A percentile compares a stretch with the other conserved stretches of the same genome.
Conservation (phyloP, 2,329 filamentous ascomycete genomes). For the Xylariaceae sp. region DNA sequence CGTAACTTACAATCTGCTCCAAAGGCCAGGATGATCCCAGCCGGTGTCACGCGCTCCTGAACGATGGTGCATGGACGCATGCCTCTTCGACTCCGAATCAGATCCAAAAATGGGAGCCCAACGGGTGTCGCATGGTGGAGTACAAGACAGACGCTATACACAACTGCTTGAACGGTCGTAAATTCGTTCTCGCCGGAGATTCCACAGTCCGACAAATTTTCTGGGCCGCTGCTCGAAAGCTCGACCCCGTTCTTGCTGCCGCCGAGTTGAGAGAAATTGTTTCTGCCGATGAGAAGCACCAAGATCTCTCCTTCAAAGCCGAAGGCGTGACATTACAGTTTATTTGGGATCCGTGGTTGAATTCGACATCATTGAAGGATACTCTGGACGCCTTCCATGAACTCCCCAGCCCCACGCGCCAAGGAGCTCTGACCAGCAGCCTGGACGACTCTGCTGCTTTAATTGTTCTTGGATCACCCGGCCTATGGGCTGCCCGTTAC, state of each 20-base stretch:
- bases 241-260: conserved; percentile 40
- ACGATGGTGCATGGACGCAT: conserved; percentile 25
- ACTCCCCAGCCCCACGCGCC: conserved; percentile 12
- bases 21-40: conserved; percentile 24
- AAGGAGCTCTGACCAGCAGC: conserved; percentile 19
- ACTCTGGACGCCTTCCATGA: conserved; percentile 38
- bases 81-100: conserved; percentile 3
- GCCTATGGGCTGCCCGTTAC: conserved; percentile 52
- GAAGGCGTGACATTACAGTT: conserved; percentile 49
- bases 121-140: conserved; percentile 54
- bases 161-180: conserved; percentile 47
- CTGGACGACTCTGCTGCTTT: conserved; percentile 38
- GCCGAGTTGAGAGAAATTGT: conserved; percentile 30
- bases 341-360: conserved; percentile 61
- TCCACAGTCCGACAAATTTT: conserved; percentile 57
- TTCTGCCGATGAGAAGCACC: conserved; percentile 37
- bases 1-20: conserved; percentile 12
- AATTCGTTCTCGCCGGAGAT: conserved; percentile 59
- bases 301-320: conserved; percentile 41
- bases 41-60: conserved; percentile 26
- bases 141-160: conserved; percentile 51
- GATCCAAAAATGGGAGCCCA: conserved; percentile 51
- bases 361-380: conserved; percentile 41
- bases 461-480: conserved; percentile 50
- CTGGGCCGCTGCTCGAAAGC: conserved; percentile 50